Conservation (phyloP, 2,329 filamentous ascomycete species). For the Aureobasidium leucospermi region DNA sequence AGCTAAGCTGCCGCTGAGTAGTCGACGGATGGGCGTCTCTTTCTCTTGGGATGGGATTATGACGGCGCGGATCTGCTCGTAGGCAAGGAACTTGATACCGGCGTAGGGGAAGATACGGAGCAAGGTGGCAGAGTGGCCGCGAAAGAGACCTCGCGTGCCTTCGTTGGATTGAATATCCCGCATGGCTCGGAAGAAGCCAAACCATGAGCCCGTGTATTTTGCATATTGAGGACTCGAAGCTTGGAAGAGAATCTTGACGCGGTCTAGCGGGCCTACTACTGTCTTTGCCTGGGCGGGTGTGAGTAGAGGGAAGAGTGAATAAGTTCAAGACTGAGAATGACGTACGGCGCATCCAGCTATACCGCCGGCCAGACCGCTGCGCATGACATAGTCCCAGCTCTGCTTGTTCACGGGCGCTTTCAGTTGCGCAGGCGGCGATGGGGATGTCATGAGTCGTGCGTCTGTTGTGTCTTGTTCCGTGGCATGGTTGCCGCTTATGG, state of each 20-base stretch:
- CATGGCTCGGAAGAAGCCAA: slow-evolving; percentile 74
- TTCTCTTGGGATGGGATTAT: slow-evolving; percentile 65
- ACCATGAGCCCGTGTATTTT: slow-evolving; percentile 87
- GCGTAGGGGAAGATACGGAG: slow-evolving; percentile 95
- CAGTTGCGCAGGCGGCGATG: slow-evolving; percentile 29
- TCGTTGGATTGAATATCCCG: slow-evolving; percentile 72
- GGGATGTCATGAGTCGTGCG: slow-evolving; percentile 37
- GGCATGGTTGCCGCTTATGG: slow-evolving; percentile 27
- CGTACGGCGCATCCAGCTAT: slow-evolving; percentile 85
- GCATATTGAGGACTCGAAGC: slow-evolving; percentile 87
- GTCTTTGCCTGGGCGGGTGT: slow-evolving; percentile 68
- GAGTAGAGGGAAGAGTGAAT: neutral
- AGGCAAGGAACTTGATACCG: slow-evolving; percentile 94
- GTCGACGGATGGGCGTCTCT: slow-evolving; percentile 72
- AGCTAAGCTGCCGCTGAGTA: slow-evolving; percentile 65
- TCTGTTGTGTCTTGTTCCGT: slow-evolving; percentile 18
- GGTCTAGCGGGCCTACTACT: slow-evolving; percentile 86
- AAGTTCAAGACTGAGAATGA: slow-evolving; percentile 18
- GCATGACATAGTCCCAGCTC: slow-evolving; percentile 74
- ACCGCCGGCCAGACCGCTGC: slow-evolving; percentile 80
- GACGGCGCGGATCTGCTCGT: slow-evolving; percentile 83
- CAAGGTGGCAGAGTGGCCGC: slow-evolving; percentile 89
- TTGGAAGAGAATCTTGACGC: slow-evolving; percentile 98
- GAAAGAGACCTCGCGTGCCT: slow-evolving; percentile 71
- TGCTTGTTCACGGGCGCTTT: slow-evolving; percentile 57